Evolutionary conservation across 139 green algal species (phyloP).

Genomic region (Chlorella sp.): DNA sequence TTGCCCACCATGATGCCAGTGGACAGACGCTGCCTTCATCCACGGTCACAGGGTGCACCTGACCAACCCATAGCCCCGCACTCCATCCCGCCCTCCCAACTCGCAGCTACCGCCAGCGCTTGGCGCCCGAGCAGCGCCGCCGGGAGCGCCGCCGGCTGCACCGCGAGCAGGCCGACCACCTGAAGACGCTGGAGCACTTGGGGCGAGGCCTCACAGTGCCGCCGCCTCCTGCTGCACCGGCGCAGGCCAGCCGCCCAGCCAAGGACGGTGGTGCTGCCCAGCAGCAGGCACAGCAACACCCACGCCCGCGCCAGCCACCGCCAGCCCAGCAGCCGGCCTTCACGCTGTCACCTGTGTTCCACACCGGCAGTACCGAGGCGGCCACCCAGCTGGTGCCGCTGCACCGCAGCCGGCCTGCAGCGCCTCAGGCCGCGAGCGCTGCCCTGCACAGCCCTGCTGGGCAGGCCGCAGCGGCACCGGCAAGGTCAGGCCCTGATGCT

Average conservation of each 20-base stretch:
- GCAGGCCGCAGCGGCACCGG: background rate
- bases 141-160: background rate
- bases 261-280: background rate
- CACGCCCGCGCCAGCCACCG: no score
- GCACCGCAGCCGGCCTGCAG: background rate
- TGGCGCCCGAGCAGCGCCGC: background rate
- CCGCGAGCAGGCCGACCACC: conserved; percentile 2
- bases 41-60: no score
- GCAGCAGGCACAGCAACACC: background rate
- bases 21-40: no score
- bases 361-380: background rate
- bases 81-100: background rate
- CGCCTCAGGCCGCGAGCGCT: no score
- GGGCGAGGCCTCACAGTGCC: background rate
- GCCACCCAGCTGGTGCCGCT: background rate
- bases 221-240: background rate
- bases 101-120: background rate
- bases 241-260: background rate
- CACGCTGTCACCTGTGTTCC: background rate
- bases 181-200: background rate
- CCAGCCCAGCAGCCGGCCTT: background rate
- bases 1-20: no score
- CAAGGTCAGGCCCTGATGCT: no score
- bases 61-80: no score
- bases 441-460: background rate